Evolutionary conservation across 73 alveolate genomes (phyloP).

Genomic region (Tetrahymena malaccensis): DNA sequence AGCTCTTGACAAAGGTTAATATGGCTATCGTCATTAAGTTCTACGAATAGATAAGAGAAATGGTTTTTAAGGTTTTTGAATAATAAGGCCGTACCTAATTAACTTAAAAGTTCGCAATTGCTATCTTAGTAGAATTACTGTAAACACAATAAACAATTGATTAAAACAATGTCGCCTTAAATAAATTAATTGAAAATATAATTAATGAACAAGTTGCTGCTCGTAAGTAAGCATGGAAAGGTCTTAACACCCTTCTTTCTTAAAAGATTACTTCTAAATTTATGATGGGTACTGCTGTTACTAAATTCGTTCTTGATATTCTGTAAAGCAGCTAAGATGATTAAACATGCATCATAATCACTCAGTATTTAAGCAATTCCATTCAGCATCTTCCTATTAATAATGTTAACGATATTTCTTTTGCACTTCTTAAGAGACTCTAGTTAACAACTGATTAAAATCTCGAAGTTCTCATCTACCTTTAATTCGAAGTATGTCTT

Average conservation of each 20-base stretch:
- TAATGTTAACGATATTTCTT: background rate
- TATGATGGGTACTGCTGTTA: background rate
- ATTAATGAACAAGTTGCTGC: background rate
- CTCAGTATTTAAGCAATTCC: background rate
- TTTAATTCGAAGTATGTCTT: background rate
- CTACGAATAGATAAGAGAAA: background rate
- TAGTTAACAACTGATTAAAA: background rate
- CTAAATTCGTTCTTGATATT: background rate
- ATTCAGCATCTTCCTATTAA: background rate
- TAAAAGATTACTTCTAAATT: background rate
- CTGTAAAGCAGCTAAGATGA: background rate
- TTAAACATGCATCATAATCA: background rate
- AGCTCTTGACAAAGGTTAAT: background rate
- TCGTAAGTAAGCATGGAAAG: background rate
- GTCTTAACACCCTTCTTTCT: background rate
- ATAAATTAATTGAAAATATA: background rate
- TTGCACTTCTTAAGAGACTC: background rate
- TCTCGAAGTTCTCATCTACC: background rate
- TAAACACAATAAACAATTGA: background rate
- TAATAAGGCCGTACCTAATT: background rate
- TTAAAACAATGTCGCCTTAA: background rate
- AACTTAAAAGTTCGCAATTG: background rate
- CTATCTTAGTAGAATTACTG: background rate
- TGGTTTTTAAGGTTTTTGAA: background rate
- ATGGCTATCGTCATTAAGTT: background rate